Conservation (phyloP, 805 yeast species). For the Sugiyamaella chiloensis region DNA sequence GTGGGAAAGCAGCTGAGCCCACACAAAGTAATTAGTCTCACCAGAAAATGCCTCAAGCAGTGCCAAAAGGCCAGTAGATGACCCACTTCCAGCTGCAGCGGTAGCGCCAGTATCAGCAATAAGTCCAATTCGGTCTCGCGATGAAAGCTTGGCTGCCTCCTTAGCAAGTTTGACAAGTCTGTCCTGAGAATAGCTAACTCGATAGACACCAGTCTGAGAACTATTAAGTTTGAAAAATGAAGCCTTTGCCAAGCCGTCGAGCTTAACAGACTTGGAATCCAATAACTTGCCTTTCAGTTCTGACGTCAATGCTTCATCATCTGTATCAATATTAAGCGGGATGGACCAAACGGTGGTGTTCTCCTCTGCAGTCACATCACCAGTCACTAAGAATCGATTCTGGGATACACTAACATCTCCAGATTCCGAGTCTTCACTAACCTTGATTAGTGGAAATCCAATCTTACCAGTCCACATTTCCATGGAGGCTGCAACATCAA, state of each 20-base stretch:
- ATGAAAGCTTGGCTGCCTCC: conserved; percentile 52
- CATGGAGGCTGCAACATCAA: conserved; percentile 71
- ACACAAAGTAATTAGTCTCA: conserved; percentile 52
- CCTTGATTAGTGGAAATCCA: conserved; percentile 73
- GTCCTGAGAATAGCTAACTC: conserved; percentile 65
- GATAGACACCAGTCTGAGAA: conserved; percentile 70
- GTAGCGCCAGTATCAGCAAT: conserved; percentile 77
- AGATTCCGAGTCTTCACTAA: conserved; percentile 48
- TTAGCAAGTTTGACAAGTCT: conserved; percentile 69
- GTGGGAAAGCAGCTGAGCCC: conserved; percentile 51
- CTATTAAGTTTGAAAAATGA: conserved; percentile 56
- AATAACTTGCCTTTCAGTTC: conserved; percentile 32
- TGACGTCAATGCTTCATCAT: conserved; percentile 18
- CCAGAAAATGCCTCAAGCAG: conserved; percentile 37
- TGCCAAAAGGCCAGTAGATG: conserved; percentile 53
- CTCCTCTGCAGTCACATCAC: conserved; percentile 73
- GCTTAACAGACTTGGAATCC: conserved; percentile 12
- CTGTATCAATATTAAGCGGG: conserved; percentile 31
- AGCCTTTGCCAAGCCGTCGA: conserved; percentile 19
- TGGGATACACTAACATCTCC: conserved; percentile 57
- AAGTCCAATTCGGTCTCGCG: conserved; percentile 74
- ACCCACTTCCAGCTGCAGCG: conserved; percentile 65
- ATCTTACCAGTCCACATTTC: conserved; percentile 75
- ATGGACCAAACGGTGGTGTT: conserved; percentile 57
- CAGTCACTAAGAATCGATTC: conserved; percentile 71